Evolutionary conservation across 805 yeast genomes (phyloP), one percentile per base, ranked within the genome.

Genomic region (Wickerhamiella qilinensis): DNA sequence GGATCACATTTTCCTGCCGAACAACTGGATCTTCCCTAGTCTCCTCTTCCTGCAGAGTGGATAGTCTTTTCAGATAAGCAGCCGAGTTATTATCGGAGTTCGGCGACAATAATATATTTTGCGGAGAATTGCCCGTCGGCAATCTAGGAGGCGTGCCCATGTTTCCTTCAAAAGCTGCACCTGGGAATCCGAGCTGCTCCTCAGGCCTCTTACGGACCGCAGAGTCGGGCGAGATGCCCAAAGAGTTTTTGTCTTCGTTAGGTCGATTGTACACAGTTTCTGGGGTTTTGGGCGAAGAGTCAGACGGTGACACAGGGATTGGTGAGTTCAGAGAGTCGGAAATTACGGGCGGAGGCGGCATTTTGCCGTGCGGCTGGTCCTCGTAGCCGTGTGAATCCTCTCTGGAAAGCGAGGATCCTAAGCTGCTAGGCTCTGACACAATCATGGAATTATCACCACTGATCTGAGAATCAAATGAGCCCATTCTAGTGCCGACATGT

Each of bases 11-110:
- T 14, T 30, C 14, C 14, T 11, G 9, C 14, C 11, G 21, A 15
- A 18, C 12, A 17, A 7, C 20, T 14, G 6, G 7, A 12, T 34
- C 31, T 4, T 34, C 21, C 21, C 17, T 28, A 17, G 32, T 22
- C 17, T 36, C 38, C 22, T 30, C 38, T 30, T 36, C 38, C 3
- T 30, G 25, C 2, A 36, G 20, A 8, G 38, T 36, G 4, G 34
- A 36, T 11, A 36, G 35, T 11, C 38, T 34, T 17, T 30, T 30
- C 18, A 20, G 20, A 12, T 22, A 18, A 22, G 25, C 25, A 3
- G 35, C 19, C 3, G 25, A 20, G 12, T 14, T 22, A 14, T 12
- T 19, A 15, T 17, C 27, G 6, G 20, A 29, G 20, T 5, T 3
- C n/a, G 36, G 33, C 20, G 33, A 30, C 20, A 15, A 14, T 20